Evolutionary conservation across 1,139 yeast genomes (phyloP).

Genomic region (Ogataea hybrid): DNA sequence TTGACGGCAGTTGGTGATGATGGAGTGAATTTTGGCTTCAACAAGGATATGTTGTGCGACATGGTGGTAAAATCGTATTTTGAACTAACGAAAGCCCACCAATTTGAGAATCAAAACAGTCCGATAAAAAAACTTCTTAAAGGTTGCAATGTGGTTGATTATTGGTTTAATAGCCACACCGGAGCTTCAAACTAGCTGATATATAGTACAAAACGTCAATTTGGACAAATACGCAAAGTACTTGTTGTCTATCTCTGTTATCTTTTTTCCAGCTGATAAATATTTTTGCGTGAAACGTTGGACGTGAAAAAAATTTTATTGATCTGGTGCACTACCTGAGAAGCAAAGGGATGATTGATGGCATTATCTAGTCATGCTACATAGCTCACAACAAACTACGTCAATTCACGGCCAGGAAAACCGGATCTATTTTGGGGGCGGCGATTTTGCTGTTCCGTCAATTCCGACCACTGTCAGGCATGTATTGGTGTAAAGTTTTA

Average conservation of each 20-base stretch:
- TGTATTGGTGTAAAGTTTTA: neutral
- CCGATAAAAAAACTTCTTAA: neutral
- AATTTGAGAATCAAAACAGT: neutral
- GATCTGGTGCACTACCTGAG: constrained; percentile 6
- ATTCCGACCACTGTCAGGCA: neutral
- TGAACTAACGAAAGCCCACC: constrained; percentile 8
- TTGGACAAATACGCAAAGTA: constrained; percentile 2
- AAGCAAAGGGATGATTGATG: neutral
- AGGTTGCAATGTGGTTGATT: neutral
- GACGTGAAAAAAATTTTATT: constrained; percentile 11
- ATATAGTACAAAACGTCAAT: constrained; percentile 2
- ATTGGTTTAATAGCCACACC: neutral
- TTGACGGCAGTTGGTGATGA: constrained; percentile 10
- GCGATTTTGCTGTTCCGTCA: neutral
- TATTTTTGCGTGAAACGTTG: constrained; percentile 11
- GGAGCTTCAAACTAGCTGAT: neutral
- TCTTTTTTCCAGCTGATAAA: constrained; percentile 10
- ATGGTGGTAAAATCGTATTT: constrained; percentile 3
- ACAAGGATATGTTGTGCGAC: constrained; percentile 10
- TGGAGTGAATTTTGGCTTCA: constrained; percentile 9
- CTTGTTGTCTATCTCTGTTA: constrained; percentile 12
- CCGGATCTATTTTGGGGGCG: neutral
- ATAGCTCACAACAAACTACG: neutral
- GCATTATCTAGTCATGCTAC: neutral
- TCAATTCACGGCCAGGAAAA: neutral